Evolutionary conservation across 441 rosid species (phyloP), one percentile per base, ranked within the genome.

Genomic region (Populus hybrid): DNA sequence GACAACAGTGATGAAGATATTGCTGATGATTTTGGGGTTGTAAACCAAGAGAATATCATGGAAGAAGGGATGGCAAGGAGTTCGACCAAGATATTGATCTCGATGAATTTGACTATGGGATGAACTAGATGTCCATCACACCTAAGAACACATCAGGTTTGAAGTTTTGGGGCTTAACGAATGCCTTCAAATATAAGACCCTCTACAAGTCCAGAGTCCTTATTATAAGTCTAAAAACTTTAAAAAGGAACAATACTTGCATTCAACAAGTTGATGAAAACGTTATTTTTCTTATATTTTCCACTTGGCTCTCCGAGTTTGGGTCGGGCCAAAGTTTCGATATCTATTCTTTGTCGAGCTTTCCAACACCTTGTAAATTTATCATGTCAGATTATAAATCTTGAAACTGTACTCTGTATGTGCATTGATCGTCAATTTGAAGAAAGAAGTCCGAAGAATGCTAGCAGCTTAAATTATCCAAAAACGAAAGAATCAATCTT

Each of bases 101-200:
- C 8, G 90, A 84, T 38, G 88, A 83, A 73, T 89, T 87, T 77
- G 94, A 89, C 72, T 24, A 42, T 28, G 91, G 80, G 1, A 75
- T 92, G 85, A 86, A 84, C 80, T 86, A 89, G 75, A 94, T 92
- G 96, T 91, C 97, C 8, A 87, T 90, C 24, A 88, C 94, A 20
- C 96, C 96, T 0, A 88, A 85, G 80, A 84, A 84, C 69, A 74
- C 83, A 20, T 83, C 73, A 11, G 76, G 35, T 72, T 82, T 28
- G 78, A 77, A 79, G 72, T 85, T 85, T 83, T 53, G 91, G 84
- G 0, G 83, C 78, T 61, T 79, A 74, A 68, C 36, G 36, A 34
- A 34, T 34, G 36, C 40, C 40, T 7, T 36, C 10, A 36, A 36
- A 8, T 8, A 36, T 8, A 36, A 4, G 40, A 36, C 40, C 40